These are phyloP conservation scores for Mycena maculata DNA, from an alignment of 768 basidiomycete species.

Conservation along the genomic window DNA sequence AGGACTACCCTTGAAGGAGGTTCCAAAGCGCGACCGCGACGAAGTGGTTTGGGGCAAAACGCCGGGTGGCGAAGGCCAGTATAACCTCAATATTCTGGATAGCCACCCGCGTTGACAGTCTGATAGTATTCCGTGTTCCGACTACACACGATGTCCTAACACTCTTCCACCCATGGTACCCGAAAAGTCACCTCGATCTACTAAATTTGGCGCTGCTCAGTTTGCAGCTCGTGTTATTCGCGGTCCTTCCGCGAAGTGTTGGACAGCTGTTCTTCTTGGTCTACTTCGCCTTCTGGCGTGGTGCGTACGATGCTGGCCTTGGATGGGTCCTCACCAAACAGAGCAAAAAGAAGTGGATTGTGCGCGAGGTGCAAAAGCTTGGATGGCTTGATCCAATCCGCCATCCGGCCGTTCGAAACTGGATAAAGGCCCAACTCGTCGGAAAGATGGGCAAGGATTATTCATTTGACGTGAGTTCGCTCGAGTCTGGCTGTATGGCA, in stretches of 20 bases:
- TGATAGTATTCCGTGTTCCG: conserved; percentile 89
- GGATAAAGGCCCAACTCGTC: conserved; percentile 88
- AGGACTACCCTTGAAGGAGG: conserved; percentile 1
- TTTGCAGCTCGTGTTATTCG: conserved; percentile 81
- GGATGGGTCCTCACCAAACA: conserved; percentile 96
- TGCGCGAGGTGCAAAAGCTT: conserved; percentile 76
- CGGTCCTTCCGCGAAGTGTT: conserved; percentile 64
- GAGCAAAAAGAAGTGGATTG: conserved; percentile 96
- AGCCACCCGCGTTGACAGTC: conserved; percentile 19
- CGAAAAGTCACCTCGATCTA: conserved; percentile 90
- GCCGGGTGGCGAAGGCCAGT: conserved; percentile 78
- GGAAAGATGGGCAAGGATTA: conserved; percentile 97
- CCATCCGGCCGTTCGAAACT: conserved; percentile 71
- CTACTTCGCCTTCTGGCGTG: conserved; percentile 95
- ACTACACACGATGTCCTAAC: conserved; percentile 93
- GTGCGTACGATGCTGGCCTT: conserved; percentile 91
- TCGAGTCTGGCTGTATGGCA: conserved; percentile 6
- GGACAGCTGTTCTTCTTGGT: conserved; percentile 80
- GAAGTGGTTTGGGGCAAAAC: conserved; percentile 93
- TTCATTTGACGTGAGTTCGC: conserved; percentile 81
- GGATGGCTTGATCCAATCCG: conserved; percentile 91
- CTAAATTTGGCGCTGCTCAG: conserved; percentile 85
- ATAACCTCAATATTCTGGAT: conserved; percentile 8
- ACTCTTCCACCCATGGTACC: conserved; percentile 83
- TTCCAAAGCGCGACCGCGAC: conserved; percentile 38